phyloP scores from a whole-genome alignment of 768 basidiomycete species.

The Lactifluus rugatus region DNA sequence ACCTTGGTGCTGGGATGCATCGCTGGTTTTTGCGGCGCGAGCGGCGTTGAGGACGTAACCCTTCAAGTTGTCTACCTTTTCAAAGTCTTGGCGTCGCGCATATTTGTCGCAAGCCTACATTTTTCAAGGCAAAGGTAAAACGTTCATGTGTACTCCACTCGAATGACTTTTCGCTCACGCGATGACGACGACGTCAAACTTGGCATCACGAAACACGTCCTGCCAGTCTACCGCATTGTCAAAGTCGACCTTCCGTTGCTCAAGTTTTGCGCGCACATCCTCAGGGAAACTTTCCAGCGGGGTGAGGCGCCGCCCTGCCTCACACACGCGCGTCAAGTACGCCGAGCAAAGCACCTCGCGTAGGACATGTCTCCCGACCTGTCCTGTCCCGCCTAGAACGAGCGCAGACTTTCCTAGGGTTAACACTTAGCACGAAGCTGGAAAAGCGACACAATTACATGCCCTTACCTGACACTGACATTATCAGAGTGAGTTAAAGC shows the following conservation, averaged over 20 bases:
- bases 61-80: constrained; percentile 53
- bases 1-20: constrained; percentile 39
- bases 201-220: constrained; percentile 38
- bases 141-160: background rate
- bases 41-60: constrained; percentile 55
- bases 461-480: background rate
- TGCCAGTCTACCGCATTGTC: constrained; percentile 44
- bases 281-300: constrained; percentile 30
- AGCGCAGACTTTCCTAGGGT: constrained; percentile 38
- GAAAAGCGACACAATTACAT: background rate
- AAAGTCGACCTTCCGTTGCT: constrained; percentile 58
- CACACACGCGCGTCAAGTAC: constrained; percentile 49
- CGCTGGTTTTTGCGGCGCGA: constrained; percentile 55
- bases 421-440: background rate
- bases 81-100: constrained; percentile 53
- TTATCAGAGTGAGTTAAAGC: background rate
- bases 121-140: background rate
- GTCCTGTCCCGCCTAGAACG: constrained; percentile 66
- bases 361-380: constrained; percentile 51
- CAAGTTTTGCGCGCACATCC: constrained; percentile 45
- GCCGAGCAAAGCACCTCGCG: constrained; percentile 47
- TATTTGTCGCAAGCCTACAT: constrained; percentile 54
- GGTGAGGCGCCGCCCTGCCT: constrained; percentile 59
- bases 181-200: constrained; percentile 70
- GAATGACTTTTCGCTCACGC: constrained; percentile 34